These are phyloP conservation scores for Teratosphaeria zuluensis DNA, from an alignment of 2,329 filamentous ascomycete genomes.

Conservation along the genomic window DNA sequence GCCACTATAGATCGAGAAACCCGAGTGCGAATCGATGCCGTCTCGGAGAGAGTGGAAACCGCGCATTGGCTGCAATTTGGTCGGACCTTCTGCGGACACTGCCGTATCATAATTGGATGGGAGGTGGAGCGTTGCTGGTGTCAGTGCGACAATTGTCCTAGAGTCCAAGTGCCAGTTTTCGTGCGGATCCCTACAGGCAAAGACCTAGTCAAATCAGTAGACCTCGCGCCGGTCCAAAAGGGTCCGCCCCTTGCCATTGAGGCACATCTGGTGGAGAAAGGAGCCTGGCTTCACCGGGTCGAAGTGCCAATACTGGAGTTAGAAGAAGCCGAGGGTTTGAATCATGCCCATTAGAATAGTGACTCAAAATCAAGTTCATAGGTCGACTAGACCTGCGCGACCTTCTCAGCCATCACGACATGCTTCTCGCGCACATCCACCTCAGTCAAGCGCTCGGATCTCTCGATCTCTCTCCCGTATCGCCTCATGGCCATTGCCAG, in stretches of 20 bases:
- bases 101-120: background rate
- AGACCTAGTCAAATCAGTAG: background rate
- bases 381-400: background rate
- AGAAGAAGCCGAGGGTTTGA: background rate
- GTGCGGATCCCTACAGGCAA: background rate
- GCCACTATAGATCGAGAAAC: background rate
- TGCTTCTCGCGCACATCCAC: background rate
- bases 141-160: background rate
- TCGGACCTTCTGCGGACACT: background rate
- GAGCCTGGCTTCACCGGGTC: background rate
- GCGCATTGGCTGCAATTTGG: background rate
- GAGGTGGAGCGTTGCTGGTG: background rate
- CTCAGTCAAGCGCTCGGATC: background rate
- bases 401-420: background rate
- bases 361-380: background rate
- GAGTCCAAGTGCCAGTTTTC: background rate
- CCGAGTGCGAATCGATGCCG: background rate
- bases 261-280: background rate
- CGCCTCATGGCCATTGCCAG: constrained; percentile 17
- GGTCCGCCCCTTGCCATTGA: background rate
- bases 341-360: background rate
- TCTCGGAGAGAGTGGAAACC: background rate
- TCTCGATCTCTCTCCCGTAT: constrained; percentile 1
- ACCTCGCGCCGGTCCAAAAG: background rate
- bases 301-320: background rate